Conservation (phyloP, 2,329 filamentous ascomycete genomes). For the Nothopassalora personata region DNA sequence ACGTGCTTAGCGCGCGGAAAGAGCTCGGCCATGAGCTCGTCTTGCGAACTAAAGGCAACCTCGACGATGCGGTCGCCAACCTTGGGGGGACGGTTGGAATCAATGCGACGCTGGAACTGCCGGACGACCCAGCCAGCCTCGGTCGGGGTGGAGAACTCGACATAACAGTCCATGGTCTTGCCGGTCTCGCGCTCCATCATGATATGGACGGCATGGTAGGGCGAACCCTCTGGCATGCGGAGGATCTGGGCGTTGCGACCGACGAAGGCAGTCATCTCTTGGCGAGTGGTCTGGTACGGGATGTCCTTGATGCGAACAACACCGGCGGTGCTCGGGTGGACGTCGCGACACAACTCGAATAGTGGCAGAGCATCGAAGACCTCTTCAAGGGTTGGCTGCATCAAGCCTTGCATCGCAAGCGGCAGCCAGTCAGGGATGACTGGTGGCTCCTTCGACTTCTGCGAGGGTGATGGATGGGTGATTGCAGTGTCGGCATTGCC, state of each 20-base stretch:
- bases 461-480: background rate
- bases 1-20: constrained; percentile 51
- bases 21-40: constrained; percentile 46
- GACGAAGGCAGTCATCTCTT: constrained; percentile 46
- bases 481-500: background rate
- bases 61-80: constrained; percentile 46
- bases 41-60: constrained; percentile 43
- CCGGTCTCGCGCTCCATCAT: constrained; percentile 55
- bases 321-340: constrained; percentile 31
- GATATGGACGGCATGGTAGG: constrained; percentile 49
- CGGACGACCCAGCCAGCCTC: constrained; percentile 39
- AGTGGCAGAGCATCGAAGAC: constrained; percentile 28
- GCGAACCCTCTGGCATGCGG: constrained; percentile 41
- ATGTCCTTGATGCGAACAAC: constrained; percentile 37
- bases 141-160: constrained; percentile 39
- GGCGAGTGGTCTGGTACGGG: constrained; percentile 46
- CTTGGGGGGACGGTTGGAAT: constrained; percentile 37
- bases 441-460: background rate
- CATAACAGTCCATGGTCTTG: constrained; percentile 52
- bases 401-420: constrained; percentile 11
- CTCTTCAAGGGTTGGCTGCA: constrained; percentile 25
- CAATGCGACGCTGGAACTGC: constrained; percentile 35
- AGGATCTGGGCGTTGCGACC: constrained; percentile 42
- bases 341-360: constrained; percentile 29
- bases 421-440: constrained; percentile 16